Conservation (phyloP, 2,329 filamentous ascomycete genomes). For the Cordyceps militaris region DNA sequence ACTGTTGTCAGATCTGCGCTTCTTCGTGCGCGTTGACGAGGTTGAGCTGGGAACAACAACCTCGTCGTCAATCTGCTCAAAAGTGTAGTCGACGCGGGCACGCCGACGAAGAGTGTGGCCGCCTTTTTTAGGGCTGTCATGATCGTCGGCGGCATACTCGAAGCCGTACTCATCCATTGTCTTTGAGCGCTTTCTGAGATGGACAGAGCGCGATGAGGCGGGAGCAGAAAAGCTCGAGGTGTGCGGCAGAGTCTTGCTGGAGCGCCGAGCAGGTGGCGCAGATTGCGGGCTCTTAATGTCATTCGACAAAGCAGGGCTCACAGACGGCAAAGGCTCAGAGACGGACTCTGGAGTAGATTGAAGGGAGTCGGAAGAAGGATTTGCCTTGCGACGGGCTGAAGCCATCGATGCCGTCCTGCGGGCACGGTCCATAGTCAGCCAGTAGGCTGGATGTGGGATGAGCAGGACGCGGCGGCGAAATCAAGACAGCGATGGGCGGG, state of each 20-base stretch:
- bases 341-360: slow-evolving; percentile 26
- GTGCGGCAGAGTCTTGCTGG: slow-evolving; percentile 29
- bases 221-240: slow-evolving; percentile 33
- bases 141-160: slow-evolving; percentile 35
- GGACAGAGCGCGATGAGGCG: slow-evolving; percentile 22
- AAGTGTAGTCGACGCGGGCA: slow-evolving; percentile 50
- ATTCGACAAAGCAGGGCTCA: slow-evolving; percentile 27
- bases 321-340: slow-evolving; percentile 25
- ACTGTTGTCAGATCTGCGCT: slow-evolving; percentile 29
- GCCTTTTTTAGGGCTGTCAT: slow-evolving; percentile 46
- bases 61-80: slow-evolving; percentile 46
- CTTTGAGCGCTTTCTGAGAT: slow-evolving; percentile 36
- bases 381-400: slow-evolving; percentile 25
- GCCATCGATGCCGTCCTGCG: slow-evolving; percentile 23
- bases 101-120: slow-evolving; percentile 53
- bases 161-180: slow-evolving; percentile 32
- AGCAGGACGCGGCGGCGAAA: slow-evolving; percentile 3
- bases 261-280: slow-evolving; percentile 24
- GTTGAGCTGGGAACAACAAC: slow-evolving; percentile 28
- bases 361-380: slow-evolving; percentile 28
- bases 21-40: slow-evolving; percentile 28
- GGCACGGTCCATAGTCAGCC: slow-evolving; percentile 28
- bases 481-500: background rate
- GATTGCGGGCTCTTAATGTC: slow-evolving; percentile 27
- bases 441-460: slow-evolving; percentile 8